phyloP scores from a whole-genome alignment of 495 filamentous ascomycete genomes.

The Hypoxylon rickii region DNA sequence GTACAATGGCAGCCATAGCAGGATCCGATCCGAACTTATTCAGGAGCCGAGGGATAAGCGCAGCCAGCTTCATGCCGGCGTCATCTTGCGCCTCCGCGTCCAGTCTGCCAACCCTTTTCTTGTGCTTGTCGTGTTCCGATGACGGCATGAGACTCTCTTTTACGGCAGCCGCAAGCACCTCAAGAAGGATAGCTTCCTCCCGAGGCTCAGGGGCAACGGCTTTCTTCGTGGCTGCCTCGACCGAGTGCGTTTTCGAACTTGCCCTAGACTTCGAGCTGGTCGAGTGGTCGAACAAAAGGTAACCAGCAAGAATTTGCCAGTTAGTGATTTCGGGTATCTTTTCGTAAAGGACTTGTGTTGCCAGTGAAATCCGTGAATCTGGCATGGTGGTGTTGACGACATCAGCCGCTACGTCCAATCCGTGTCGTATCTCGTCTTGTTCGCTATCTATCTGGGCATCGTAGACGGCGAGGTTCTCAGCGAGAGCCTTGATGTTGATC shows the following conservation, averaged over 20 bases:
- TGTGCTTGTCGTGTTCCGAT: slow-evolving; percentile 65
- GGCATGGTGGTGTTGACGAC: slow-evolving; percentile 59
- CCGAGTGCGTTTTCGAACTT: slow-evolving; percentile 46
- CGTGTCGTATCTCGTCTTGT: slow-evolving; percentile 47
- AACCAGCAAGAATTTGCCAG: slow-evolving; percentile 88
- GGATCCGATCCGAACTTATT: slow-evolving; percentile 93
- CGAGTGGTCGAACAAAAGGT: slow-evolving; percentile 90
- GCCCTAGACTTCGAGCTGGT: slow-evolving; percentile 51
- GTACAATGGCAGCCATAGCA: slow-evolving; percentile 78
- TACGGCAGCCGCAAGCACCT: slow-evolving; percentile 80
- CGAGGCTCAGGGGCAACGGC: slow-evolving; percentile 73
- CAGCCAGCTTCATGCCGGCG: slow-evolving; percentile 72
- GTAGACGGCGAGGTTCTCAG: slow-evolving; percentile 79
- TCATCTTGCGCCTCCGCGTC: slow-evolving; percentile 73
- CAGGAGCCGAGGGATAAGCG: slow-evolving; percentile 79
- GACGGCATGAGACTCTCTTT: slow-evolving; percentile 65
- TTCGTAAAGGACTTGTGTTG: slow-evolving; percentile 82
- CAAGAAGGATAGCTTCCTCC: slow-evolving; percentile 83
- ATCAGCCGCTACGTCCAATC: slow-evolving; percentile 50
- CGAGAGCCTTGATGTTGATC: slow-evolving; percentile 89
- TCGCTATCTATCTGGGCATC: slow-evolving; percentile 59
- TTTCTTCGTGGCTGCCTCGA: slow-evolving; percentile 61
- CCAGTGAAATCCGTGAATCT: slow-evolving; percentile 83
- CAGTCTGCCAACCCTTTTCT: slow-evolving; percentile 60
- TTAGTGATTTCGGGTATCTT: slow-evolving; percentile 75